phyloP scores from a whole-genome alignment of 345 rosid species.

The Tarenaya hassleriana region DNA sequence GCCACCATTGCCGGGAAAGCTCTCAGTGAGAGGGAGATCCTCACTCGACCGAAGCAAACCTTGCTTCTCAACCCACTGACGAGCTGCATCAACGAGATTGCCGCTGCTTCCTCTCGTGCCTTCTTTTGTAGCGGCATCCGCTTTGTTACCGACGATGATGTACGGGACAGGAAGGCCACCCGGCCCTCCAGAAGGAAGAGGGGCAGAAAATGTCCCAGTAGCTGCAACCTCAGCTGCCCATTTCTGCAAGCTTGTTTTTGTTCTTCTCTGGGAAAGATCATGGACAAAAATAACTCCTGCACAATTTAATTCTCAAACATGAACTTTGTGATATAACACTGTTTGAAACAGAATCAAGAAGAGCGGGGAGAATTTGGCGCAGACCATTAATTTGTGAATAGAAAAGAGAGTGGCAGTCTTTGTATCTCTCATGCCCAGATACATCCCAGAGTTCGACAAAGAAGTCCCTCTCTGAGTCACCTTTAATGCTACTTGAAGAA shows the following conservation, averaged over 20 bases:
- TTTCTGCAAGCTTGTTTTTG: constrained; percentile 67
- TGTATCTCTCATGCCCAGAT: constrained; percentile 96
- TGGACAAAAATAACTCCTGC: constrained; percentile 97
- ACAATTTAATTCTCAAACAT: not conserved
- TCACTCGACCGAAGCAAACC: constrained; percentile 88
- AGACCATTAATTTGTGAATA: constrained; percentile 93
- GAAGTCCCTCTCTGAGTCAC: constrained; percentile 93
- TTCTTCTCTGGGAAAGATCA: constrained; percentile 83
- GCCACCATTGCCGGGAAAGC: constrained; percentile 85
- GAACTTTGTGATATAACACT: not conserved
- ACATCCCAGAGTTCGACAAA: constrained; percentile 99
- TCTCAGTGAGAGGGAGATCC: constrained; percentile 91
- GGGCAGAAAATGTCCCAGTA: constrained; percentile 76
- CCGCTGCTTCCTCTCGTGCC: constrained; percentile 95
- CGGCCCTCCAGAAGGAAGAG: constrained; percentile 90
- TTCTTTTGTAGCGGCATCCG: constrained; percentile 86
- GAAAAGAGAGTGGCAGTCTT: constrained; percentile 89
- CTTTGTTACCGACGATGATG: constrained; percentile 90
- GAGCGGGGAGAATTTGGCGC: constrained; percentile 8
- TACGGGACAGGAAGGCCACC: constrained; percentile 97
- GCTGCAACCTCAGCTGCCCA: constrained; percentile 93
- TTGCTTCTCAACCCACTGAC: constrained; percentile 99
- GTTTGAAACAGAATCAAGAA: constrained; percentile 12
- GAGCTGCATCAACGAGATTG: constrained; percentile 97
- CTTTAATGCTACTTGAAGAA: constrained; percentile 85